These are phyloP conservation scores for Saprolegnia parasitica DNA, from an alignment of 352 stramenopile species.

Conservation along the genomic window DNA sequence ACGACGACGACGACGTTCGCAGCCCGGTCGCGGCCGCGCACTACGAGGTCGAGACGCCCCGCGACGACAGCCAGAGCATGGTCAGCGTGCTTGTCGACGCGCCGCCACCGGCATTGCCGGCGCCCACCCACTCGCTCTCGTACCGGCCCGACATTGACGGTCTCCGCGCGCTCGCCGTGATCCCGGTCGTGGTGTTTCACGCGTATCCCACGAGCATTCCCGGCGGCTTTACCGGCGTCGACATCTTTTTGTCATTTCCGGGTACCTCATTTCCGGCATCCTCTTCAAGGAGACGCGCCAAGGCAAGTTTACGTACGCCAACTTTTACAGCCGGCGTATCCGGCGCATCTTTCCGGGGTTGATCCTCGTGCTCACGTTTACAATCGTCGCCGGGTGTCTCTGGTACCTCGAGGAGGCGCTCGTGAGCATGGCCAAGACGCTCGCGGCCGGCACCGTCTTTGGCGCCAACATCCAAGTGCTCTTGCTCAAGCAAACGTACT, in stretches of 20 bases:
- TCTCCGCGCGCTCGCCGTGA: slow-evolving; percentile 15
- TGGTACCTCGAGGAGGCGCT: slow-evolving; percentile 13
- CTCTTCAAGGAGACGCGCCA: slow-evolving; percentile 27
- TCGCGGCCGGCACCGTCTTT: slow-evolving; percentile 17
- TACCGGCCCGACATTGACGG: slow-evolving; percentile 29
- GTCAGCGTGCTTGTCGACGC: background rate
- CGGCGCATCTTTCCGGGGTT: slow-evolving; percentile 24
- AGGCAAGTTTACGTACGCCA: slow-evolving; percentile 22
- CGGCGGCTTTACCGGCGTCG: slow-evolving; percentile 24
- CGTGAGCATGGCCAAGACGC: slow-evolving; percentile 14
- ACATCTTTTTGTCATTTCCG: slow-evolving; percentile 30
- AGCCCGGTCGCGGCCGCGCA: background rate
- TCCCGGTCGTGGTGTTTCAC: slow-evolving; percentile 23
- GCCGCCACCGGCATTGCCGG: background rate
- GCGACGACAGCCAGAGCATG: background rate
- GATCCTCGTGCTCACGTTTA: slow-evolving; percentile 17
- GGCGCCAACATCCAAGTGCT: slow-evolving; percentile 25
- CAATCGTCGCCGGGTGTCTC: slow-evolving; percentile 11
- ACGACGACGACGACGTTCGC: no score
- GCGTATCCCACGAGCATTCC: slow-evolving; percentile 16
- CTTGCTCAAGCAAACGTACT: slow-evolving; percentile 10
- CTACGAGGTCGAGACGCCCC: slow-evolving; percentile 3
- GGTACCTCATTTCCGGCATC: slow-evolving; percentile 27
- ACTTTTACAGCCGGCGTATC: slow-evolving; percentile 26
- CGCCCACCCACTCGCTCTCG: slow-evolving; percentile 1